These are phyloP conservation scores for Amylostereum areolatum DNA, from an alignment of 1,284 basidiomycete genomes.

Conservation along the genomic window DNA sequence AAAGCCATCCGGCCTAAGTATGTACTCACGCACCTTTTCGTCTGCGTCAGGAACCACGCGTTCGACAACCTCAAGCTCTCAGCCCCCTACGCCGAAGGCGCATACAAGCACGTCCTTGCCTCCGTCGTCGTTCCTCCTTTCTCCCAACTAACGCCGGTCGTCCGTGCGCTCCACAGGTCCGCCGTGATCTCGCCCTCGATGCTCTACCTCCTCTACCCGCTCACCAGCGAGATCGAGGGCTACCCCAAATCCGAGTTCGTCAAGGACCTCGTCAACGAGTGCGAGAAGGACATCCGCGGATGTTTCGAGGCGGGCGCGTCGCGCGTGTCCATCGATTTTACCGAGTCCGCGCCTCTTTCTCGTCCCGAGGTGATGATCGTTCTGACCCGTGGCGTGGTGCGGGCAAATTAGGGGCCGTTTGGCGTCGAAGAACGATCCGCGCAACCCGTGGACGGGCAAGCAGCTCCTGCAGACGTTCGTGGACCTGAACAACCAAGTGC, in stretches of 20 bases:
- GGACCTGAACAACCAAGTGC: constrained; percentile 14
- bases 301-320: constrained; percentile 16
- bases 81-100: not conserved
- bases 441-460: constrained; percentile 17
- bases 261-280: constrained; percentile 14
- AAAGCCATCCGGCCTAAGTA: not conserved
- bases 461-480: constrained; percentile 16
- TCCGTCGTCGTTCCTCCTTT: not conserved
- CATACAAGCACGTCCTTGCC: not conserved
- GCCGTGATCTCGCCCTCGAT: constrained; percentile 18
- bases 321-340: constrained; percentile 18
- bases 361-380: no score
- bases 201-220: constrained; percentile 15
- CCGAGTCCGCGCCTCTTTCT: constrained; percentile 5
- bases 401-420: constrained; percentile 10
- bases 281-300: constrained; percentile 16
- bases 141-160: not conserved
- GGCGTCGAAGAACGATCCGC: constrained; percentile 12
- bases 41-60: not conserved
- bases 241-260: constrained; percentile 15
- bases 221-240: constrained; percentile 13
- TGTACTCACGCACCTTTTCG: no score
- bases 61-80: not conserved
- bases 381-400: no score
- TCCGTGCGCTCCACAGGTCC: no score